Percentiles rank a stretch among this genome's conserved stretches.
Evolutionary conservation across 2,329 filamentous ascomycete species (phyloP).

Genomic region (Fusarium staphyleae): DNA sequence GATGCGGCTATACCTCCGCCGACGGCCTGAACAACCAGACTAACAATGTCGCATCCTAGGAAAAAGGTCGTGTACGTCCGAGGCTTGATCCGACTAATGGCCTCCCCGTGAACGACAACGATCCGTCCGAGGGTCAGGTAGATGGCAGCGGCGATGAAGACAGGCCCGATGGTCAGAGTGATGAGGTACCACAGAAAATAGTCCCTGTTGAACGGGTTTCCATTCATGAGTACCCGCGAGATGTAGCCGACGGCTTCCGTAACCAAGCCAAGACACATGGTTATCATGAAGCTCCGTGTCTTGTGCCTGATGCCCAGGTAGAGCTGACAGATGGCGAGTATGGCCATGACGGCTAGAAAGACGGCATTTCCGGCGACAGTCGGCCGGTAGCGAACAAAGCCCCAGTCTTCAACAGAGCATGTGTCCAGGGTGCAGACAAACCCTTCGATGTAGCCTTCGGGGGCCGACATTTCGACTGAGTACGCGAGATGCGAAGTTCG

Average conservation of each 20-base stretch:
- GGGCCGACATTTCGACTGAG: conserved; percentile 16
- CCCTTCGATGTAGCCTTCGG: conserved; percentile 23
- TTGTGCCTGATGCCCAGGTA: conserved; percentile 33
- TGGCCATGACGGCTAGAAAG: conserved; percentile 23
- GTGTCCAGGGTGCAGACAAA: conserved; percentile 30
- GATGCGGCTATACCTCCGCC: conserved; percentile 29
- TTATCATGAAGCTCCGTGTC: conserved; percentile 30
- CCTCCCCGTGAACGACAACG: conserved; percentile 30
- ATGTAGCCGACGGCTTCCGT: conserved; percentile 35
- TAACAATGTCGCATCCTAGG: conserved; percentile 27
- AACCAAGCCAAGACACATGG: conserved; percentile 34
- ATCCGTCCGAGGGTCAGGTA: conserved; percentile 38
- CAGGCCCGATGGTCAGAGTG: conserved; percentile 38
- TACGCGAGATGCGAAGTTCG: background rate
- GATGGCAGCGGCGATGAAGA: conserved; percentile 37
- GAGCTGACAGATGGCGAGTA: conserved; percentile 22
- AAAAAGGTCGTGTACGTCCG: conserved; percentile 24
- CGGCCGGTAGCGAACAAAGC: conserved; percentile 26
- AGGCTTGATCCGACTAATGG: conserved; percentile 22
- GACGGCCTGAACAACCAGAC: conserved; percentile 27
- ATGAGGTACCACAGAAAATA: conserved; percentile 31
- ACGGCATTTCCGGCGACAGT: conserved; percentile 23
- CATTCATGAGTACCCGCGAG: conserved; percentile 25
- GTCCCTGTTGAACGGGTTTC: conserved; percentile 26
- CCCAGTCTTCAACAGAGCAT: conserved; percentile 25